Evolutionary conservation across 2,329 filamentous ascomycete species (phyloP).

Genomic region (Corynespora cassiicola): DNA sequence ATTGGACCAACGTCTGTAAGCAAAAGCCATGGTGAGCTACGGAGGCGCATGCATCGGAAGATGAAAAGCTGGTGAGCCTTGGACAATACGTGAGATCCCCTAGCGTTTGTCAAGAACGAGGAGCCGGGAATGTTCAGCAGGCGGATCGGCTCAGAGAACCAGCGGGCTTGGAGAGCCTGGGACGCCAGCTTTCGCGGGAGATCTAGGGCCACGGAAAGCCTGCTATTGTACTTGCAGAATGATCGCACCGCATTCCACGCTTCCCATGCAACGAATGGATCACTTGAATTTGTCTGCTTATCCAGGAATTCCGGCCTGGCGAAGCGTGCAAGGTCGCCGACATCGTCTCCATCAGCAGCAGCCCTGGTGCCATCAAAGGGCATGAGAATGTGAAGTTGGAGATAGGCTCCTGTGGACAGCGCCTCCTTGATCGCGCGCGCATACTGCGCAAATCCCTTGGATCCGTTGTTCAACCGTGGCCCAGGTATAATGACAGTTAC

Average conservation of each 20-base stretch:
- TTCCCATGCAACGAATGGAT: constrained; percentile 86
- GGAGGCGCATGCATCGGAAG: constrained; percentile 63
- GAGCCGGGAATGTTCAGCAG: constrained; percentile 60
- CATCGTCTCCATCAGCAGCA: constrained; percentile 59
- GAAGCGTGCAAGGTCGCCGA: constrained; percentile 61
- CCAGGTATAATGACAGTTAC: constrained; percentile 83
- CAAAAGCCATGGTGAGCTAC: constrained; percentile 65
- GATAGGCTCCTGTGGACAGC: constrained; percentile 74
- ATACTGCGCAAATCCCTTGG: constrained; percentile 71
- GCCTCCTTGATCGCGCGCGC: constrained; percentile 84
- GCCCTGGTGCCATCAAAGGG: constrained; percentile 81
- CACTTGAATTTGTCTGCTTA: constrained; percentile 46
- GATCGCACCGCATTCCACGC: constrained; percentile 89
- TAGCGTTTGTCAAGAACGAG: constrained; percentile 64
- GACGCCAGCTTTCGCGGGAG: constrained; percentile 66
- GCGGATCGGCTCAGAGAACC: constrained; percentile 69
- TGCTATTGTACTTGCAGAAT: constrained; percentile 81
- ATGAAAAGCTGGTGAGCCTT: constrained; percentile 65
- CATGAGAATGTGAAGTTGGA: constrained; percentile 81
- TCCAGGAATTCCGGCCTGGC: constrained; percentile 41
- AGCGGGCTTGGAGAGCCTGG: constrained; percentile 62
- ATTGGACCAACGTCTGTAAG: constrained; percentile 65
- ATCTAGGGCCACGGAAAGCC: constrained; percentile 75
- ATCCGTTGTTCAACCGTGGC: constrained; percentile 69
- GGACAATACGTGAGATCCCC: constrained; percentile 65